A percentile compares a stretch with the other conserved stretches of the same genome.
Conservation (phyloP, 2,329 filamentous ascomycete genomes). For the Scytalidium sp. region DNA sequence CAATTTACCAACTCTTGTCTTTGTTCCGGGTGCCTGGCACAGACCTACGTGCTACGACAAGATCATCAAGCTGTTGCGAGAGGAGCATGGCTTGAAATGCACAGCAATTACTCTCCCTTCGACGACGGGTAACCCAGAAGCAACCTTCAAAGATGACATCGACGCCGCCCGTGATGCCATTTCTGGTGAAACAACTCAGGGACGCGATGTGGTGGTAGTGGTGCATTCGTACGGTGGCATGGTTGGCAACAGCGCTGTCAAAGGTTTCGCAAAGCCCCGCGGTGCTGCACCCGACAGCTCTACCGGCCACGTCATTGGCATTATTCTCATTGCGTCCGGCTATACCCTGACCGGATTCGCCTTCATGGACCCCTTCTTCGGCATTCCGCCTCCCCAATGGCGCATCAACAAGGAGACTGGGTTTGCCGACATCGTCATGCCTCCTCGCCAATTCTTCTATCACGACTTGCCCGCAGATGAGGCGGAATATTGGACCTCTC, state of each 20-base stretch:
- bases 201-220: slow-evolving; percentile 35
- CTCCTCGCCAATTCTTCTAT: slow-evolving; percentile 37
- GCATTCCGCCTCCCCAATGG: slow-evolving; percentile 30
- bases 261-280: slow-evolving; percentile 29
- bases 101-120: slow-evolving; percentile 32
- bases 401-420: slow-evolving; percentile 30
- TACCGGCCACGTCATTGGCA: slow-evolving; percentile 29
- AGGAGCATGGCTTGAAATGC: slow-evolving; percentile 27
- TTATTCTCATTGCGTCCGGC: slow-evolving; percentile 32
- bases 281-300: slow-evolving; percentile 10
- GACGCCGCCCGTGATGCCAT: slow-evolving; percentile 31
- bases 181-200: slow-evolving; percentile 27
- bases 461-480: slow-evolving; percentile 38
- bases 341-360: slow-evolving; percentile 28
- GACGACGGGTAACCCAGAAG: slow-evolving; percentile 24
- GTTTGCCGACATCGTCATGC: slow-evolving; percentile 31
- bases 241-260: slow-evolving; percentile 34
- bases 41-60: slow-evolving; percentile 31
- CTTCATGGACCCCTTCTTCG: slow-evolving; percentile 32
- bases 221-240: slow-evolving; percentile 37
- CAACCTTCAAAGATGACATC: slow-evolving; percentile 36
- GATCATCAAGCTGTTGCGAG: slow-evolving; percentile 29
- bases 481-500: slow-evolving; percentile 34
- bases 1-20: slow-evolving; percentile 33
- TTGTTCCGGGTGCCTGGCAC: slow-evolving; percentile 38